Evolutionary conservation across 1,284 basidiomycete genomes (phyloP), one percentile per base, ranked within the genome.

Genomic region (Cryptococcus hybrid): DNA sequence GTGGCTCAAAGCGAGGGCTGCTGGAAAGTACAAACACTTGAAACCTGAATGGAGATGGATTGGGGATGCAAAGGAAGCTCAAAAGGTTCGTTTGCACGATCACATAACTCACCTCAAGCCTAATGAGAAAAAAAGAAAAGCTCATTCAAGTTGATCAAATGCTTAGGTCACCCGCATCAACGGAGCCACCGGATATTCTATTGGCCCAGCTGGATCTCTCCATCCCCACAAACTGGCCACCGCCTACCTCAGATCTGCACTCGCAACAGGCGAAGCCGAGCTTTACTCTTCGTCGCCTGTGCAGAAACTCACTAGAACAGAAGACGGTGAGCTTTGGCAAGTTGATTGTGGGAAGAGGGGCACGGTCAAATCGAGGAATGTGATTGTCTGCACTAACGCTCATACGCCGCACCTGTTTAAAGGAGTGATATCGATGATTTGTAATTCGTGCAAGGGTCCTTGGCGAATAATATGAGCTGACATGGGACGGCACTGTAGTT

Each of bases 201-300:
- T 57, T 36, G 61, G 64, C 15, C 60, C 64, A 1, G 64, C 67
- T 3, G 67, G 67, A 11, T 64, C 64, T 1, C 42, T 64, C 13
- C 68, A 72, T 52, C 67, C 70, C 8, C 70, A 72, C 55, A 72
- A 70, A 47, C 67, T 72, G 48, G 57, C 60, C n/a, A 66, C 65
- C 7, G 56, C 52, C 24, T 66, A 63, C 38, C 43, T 68, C 18
- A 54, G 55, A 38, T 42, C 58, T 7, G 65, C 67, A 11, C 42
- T 65, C 36, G 53, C 40, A 9, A 59, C 52, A 15, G 55, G 56
- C 6, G 45, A 54, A 39, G 54, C 57, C 15, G 54, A 62, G 11
- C 49, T 66, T n/a, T 62, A 55, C 59, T 64, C 67, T 5, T 64
- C 60, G 56, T 18, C 55, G 5, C 65, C 65, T 1, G 67, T 67